phyloP scores from a whole-genome alignment of 768 basidiomycete species.

The Artomyces pyxidatus region DNA sequence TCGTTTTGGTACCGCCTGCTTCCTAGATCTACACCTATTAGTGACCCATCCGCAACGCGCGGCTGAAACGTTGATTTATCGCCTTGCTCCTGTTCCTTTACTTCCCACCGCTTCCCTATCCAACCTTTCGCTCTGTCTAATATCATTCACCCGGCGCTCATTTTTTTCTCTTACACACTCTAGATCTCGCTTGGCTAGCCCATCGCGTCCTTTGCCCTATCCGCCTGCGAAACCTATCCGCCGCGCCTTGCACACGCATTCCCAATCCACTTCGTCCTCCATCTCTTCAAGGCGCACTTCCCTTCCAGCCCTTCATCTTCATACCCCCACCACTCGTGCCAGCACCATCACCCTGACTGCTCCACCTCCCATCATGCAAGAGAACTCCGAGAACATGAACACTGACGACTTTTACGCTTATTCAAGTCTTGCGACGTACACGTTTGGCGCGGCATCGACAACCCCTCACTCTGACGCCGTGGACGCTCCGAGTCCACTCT shows the following conservation, averaged over 20 bases:
- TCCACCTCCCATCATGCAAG: conserved; percentile 14
- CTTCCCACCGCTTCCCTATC: not conserved
- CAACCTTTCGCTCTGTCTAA: too few species aligned
- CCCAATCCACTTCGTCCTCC: conserved; percentile 18
- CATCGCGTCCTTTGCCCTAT: conserved; percentile 9
- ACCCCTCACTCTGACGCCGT: conserved; percentile 19
- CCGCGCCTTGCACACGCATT: conserved; percentile 13
- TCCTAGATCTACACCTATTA: not conserved
- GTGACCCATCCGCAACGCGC: not conserved
- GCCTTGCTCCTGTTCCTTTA: not conserved
- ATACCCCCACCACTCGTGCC: conserved; percentile 15
- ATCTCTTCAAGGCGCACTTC: conserved; percentile 20
- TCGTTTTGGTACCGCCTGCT: too few species aligned
- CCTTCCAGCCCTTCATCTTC: conserved; percentile 22
- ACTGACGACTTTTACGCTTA: conserved; percentile 23
- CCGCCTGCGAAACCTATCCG: conserved; percentile 16
- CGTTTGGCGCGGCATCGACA: conserved; percentile 29
- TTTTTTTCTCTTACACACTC: not conserved
- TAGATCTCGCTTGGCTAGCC: conserved; percentile 1
- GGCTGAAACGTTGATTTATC: conserved; percentile 1
- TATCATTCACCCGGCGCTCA: not conserved
- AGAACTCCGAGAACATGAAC: conserved; percentile 14
- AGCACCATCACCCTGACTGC: conserved; percentile 12
- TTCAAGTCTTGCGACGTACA: conserved; percentile 32
- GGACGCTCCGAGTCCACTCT: conserved; percentile 32